These are phyloP conservation scores for Olyra latifolia DNA, from an alignment of 176 grass and related monocot species.

Conservation along the genomic window DNA sequence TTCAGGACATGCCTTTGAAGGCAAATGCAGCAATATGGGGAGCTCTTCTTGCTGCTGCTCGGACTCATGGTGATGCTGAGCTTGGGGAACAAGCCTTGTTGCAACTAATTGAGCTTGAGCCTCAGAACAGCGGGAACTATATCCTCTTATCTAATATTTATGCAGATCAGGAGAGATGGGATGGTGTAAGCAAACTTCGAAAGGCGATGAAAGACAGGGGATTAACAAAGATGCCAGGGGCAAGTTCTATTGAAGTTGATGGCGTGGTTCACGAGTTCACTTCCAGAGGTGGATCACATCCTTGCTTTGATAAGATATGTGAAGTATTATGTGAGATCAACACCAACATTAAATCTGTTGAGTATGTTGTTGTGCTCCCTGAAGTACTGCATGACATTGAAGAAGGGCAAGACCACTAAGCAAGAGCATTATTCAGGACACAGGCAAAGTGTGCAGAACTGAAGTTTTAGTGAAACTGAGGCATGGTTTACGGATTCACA, in stretches of 20 bases:
- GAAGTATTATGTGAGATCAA: slow-evolving; percentile 53
- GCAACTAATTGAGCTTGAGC: slow-evolving; percentile 72
- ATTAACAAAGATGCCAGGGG: slow-evolving; percentile 62
- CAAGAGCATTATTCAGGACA: not conserved
- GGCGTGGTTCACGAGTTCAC: slow-evolving; percentile 77
- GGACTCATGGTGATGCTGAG: slow-evolving; percentile 52
- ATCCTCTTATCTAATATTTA: slow-evolving; percentile 81
- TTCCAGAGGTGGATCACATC: slow-evolving; percentile 80
- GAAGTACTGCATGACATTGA: slow-evolving; percentile 36
- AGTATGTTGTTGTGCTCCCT: slow-evolving; percentile 34
- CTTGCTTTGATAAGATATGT: slow-evolving; percentile 59
- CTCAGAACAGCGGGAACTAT: slow-evolving; percentile 74
- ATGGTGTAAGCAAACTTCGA: slow-evolving; percentile 63
- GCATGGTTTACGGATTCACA: slow-evolving; percentile 48
- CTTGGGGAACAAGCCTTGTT: slow-evolving; percentile 73
- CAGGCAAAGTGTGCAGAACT: slow-evolving; percentile 8
- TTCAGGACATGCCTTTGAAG: slow-evolving; percentile 72
- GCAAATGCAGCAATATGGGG: slow-evolving; percentile 82
- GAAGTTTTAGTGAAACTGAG: slow-evolving; percentile 45
- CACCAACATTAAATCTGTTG: slow-evolving; percentile 46
- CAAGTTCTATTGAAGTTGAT: slow-evolving; percentile 79
- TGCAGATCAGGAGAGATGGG: slow-evolving; percentile 63
- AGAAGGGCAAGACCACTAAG: slow-evolving; percentile 33
- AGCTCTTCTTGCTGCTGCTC: slow-evolving; percentile 79
- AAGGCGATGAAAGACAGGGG: slow-evolving; percentile 66